Percentiles rank a stretch among this genome's conserved stretches.
These are phyloP conservation scores for Trichoderma reesei DNA, from an alignment of 495 filamentous ascomycete species.

Conservation along the genomic window DNA sequence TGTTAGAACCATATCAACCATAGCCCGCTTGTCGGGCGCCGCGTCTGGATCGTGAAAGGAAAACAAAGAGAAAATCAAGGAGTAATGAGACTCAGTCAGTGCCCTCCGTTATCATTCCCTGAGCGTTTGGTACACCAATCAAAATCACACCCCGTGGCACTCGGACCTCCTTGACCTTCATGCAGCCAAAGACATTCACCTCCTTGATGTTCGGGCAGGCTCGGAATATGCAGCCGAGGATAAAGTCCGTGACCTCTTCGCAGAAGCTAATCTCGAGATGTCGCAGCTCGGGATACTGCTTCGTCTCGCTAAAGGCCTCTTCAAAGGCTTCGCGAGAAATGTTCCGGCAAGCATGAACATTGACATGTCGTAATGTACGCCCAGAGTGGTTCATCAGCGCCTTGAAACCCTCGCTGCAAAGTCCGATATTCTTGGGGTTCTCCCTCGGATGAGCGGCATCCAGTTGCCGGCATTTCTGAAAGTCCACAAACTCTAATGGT, in stretches of 20 bases:
- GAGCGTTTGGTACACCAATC: conserved; percentile 64
- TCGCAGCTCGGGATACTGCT: conserved; percentile 52
- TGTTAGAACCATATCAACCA: not conserved
- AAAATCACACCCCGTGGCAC: conserved; percentile 67
- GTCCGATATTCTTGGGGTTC: conserved; percentile 57
- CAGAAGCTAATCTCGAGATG: conserved; percentile 74
- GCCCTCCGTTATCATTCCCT: conserved; percentile 46
- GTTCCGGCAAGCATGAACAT: conserved; percentile 70
- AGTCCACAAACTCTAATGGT: conserved; percentile 55
- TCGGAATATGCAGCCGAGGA: conserved; percentile 63
- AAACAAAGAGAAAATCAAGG: conserved; percentile 10
- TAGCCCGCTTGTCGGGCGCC: not conserved
- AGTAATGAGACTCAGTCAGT: conserved; percentile 12
- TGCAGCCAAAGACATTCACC: conserved; percentile 76
- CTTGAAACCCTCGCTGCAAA: conserved; percentile 62
- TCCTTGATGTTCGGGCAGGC: conserved; percentile 63
- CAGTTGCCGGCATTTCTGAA: conserved; percentile 63
- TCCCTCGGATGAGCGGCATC: conserved; percentile 45
- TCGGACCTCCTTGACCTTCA: conserved; percentile 58
- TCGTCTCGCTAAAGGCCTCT: conserved; percentile 51
- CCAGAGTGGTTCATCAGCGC: conserved; percentile 83
- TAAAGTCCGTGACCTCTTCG: conserved; percentile 59
- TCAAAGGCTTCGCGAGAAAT: conserved; percentile 59
- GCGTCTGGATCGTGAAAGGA: not conserved
- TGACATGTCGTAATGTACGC: conserved; percentile 46